These are phyloP conservation scores for Sophora flavescens DNA, from an alignment of 306 rosid species.

Conservation along the genomic window DNA sequence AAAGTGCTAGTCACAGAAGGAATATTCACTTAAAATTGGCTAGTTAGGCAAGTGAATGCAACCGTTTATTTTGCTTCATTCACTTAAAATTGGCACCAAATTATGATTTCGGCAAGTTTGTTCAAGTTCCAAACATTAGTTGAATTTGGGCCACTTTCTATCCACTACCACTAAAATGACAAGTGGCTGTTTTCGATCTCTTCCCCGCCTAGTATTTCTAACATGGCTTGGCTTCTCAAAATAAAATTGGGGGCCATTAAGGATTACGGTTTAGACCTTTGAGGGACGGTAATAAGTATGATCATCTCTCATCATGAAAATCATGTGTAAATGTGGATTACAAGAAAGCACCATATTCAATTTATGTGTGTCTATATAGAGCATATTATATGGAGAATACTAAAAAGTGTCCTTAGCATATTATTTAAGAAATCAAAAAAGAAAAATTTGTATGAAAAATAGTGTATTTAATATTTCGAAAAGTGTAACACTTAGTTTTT, in stretches of 20 bases:
- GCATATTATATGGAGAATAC: too few relatives aligned
- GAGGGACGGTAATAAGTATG: neutral
- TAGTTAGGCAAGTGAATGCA: conserved; percentile 28
- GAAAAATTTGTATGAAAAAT: too few relatives aligned
- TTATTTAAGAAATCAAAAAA: too few relatives aligned
- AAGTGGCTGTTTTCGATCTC: neutral
- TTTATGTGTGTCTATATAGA: too few relatives aligned
- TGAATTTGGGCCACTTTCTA: conserved; percentile 37
- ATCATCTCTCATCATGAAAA: neutral
- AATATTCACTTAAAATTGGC: conserved; percentile 21
- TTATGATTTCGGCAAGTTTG: conserved; percentile 17
- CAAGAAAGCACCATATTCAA: neutral
- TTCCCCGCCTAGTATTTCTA: too few relatives aligned
- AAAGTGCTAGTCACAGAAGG: conserved; percentile 34
- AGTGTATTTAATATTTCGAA: too few relatives aligned
- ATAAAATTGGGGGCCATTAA: neutral
- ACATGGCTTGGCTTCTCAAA: neutral
- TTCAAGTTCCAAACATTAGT: conserved; percentile 15
- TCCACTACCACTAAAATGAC: conserved; percentile 16
- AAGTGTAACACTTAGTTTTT: too few relatives aligned
- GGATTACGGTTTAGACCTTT: neutral
- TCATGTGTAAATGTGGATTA: neutral
- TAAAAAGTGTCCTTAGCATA: too few relatives aligned
- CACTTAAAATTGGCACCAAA: conserved; percentile 37
- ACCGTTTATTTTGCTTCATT: conserved; percentile 48